Conservation (phyloP, 805 yeast species). For the Metschnikowia colocasiae region DNA sequence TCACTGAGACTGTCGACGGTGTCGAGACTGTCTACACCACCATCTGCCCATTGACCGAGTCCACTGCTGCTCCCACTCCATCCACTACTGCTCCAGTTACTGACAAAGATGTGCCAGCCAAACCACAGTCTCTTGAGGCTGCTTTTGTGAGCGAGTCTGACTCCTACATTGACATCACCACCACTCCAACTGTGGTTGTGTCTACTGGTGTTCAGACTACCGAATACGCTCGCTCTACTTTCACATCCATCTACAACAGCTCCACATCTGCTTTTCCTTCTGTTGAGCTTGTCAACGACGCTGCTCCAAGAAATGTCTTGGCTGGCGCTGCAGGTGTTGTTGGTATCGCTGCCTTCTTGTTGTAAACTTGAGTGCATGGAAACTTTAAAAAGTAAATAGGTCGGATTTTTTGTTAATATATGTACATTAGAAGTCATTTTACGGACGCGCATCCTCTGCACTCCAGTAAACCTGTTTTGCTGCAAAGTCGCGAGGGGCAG, state of each 20-base stretch:
- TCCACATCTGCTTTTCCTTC: constrained; percentile 22
- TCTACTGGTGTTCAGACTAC: constrained; percentile 48
- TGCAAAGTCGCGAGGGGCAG: background rate
- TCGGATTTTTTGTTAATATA: constrained; percentile 5
- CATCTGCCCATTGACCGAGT: constrained; percentile 17
- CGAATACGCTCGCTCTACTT: constrained; percentile 33
- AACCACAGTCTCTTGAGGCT: constrained; percentile 13
- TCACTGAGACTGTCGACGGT: constrained; percentile 27
- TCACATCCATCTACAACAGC: constrained; percentile 28
- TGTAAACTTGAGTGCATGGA: constrained; percentile 15
- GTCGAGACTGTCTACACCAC: constrained; percentile 23
- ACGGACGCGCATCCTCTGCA: background rate
- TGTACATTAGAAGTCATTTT: constrained; percentile 1
- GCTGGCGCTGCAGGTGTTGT: constrained; percentile 40
- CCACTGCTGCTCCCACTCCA: constrained; percentile 15
- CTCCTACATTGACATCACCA: constrained; percentile 46
- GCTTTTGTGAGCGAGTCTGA: constrained; percentile 25
- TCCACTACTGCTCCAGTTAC: constrained; percentile 9
- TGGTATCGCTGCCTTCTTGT: constrained; percentile 38
- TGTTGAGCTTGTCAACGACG: constrained; percentile 31
- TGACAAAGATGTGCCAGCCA: constrained; percentile 1
- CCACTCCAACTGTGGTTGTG: constrained; percentile 47
- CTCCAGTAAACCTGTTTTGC: background rate
- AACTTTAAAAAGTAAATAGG: constrained; percentile 5
- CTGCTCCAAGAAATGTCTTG: constrained; percentile 27